phyloP scores from a whole-genome alignment of 768 basidiomycete genomes.

The Fomitopsis serialis region DNA sequence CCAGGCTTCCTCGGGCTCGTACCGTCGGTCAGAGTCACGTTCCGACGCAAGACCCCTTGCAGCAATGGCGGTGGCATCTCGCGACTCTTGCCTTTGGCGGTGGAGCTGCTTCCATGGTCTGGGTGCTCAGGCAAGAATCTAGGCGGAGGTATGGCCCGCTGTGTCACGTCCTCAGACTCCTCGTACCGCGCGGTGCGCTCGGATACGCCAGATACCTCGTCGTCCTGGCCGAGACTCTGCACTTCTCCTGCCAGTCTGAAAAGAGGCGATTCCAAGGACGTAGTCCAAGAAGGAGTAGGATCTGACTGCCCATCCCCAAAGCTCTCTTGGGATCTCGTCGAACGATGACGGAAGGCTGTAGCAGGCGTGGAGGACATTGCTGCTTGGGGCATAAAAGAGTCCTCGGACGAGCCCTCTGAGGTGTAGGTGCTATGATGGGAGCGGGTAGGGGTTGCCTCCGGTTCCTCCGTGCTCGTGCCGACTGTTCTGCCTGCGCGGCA shows the following conservation, averaged over 20 bases:
- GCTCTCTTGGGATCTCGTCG: slow-evolving; percentile 25
- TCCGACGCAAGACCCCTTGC: slow-evolving; percentile 47
- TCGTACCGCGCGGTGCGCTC: slow-evolving; percentile 15
- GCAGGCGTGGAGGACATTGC: slow-evolving; percentile 81
- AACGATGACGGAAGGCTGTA: slow-evolving; percentile 30
- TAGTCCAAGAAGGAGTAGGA: slow-evolving; percentile 63
- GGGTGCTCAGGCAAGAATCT: neutral
- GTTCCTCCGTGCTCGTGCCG: slow-evolving; percentile 24
- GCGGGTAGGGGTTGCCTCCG: neutral
- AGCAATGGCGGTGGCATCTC: slow-evolving; percentile 37
- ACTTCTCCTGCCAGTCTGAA: slow-evolving; percentile 61
- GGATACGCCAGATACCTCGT: slow-evolving; percentile 18
- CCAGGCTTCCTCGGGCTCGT: slow-evolving; percentile 14
- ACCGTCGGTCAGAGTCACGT: slow-evolving; percentile 28
- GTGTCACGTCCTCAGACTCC: slow-evolving; percentile 20
- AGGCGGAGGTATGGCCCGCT: slow-evolving; percentile 12
- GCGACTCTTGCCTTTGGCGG: slow-evolving; percentile 36
- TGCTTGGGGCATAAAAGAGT: slow-evolving; percentile 72
- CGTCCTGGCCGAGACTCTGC: slow-evolving; percentile 46
- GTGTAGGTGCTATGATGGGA: slow-evolving; percentile 24
- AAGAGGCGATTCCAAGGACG: slow-evolving; percentile 70
- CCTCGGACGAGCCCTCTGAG: slow-evolving; percentile 51
- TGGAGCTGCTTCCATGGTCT: neutral
- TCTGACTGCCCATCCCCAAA: slow-evolving; percentile 33
- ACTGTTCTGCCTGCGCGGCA: slow-evolving; percentile 11